Conservation (phyloP, 148 eudicot species). For the Rhododendron simsii region DNA sequence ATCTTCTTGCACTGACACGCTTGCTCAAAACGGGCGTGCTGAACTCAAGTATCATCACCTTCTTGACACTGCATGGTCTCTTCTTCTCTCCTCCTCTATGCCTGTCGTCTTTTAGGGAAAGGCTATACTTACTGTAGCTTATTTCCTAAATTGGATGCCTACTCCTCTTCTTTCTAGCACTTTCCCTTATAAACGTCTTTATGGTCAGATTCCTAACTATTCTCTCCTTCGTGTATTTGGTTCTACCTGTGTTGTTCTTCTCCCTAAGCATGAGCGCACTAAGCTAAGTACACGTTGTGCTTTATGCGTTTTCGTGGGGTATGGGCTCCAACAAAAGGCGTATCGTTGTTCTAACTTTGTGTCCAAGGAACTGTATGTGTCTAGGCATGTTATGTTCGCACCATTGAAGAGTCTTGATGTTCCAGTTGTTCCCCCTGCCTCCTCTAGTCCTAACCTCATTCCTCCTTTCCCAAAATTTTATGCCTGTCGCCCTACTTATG, state of each 20-base stretch:
- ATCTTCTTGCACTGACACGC: neutral
- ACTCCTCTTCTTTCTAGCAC: neutral
- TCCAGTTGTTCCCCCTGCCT: too few species aligned
- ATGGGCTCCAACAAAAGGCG: neutral
- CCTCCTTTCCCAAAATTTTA: neutral
- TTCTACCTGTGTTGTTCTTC: neutral
- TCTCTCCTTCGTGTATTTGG: neutral
- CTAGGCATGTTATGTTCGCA: neutral
- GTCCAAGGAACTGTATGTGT: too few species aligned
- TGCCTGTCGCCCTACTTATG: neutral
- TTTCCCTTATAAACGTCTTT: neutral
- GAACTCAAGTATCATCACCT: neutral
- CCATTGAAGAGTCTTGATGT: too few species aligned
- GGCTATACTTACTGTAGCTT: neutral
- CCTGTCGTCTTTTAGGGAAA: neutral
- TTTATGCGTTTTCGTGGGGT: neutral
- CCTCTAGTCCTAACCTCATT: too few species aligned
- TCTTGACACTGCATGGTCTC: neutral
- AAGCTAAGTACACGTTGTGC: neutral
- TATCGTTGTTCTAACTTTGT: neutral
- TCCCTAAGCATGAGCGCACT: neutral
- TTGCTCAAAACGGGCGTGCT: neutral
- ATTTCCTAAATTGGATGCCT: neutral
- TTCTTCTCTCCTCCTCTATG: neutral
- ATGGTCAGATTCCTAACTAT: neutral